A percentile compares a stretch with the other conserved stretches of the same genome.
Conservation (phyloP, 2,329 filamentous ascomycete genomes). For the Shiraia bambusicola region DNA sequence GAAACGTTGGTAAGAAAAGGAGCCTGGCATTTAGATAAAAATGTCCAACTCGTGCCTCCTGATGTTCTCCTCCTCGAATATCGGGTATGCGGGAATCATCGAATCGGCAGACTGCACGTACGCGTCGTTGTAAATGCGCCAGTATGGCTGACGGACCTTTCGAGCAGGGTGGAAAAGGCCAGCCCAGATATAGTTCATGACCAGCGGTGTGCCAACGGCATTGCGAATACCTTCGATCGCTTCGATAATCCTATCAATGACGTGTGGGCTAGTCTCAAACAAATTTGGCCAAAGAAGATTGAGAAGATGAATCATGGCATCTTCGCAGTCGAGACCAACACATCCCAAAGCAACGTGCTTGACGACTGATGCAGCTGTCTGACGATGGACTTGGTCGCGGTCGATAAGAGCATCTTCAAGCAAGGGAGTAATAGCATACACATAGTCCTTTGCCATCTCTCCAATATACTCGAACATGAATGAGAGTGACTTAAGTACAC, state of each 20-base stretch:
- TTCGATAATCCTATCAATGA: slow-evolving; percentile 96
- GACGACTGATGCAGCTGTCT: slow-evolving; percentile 93
- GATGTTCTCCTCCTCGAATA: slow-evolving; percentile 76
- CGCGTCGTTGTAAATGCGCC: slow-evolving; percentile 94
- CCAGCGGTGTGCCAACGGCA: slow-evolving; percentile 85
- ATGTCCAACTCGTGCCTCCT: slow-evolving; percentile 80
- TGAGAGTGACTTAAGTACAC: slow-evolving; percentile 92
- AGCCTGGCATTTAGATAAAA: slow-evolving; percentile 61
- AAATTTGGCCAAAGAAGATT: slow-evolving; percentile 96
- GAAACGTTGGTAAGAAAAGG: background rate
- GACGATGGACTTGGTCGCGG: slow-evolving; percentile 94
- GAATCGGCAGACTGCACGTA: slow-evolving; percentile 92
- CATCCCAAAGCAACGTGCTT: slow-evolving; percentile 97
- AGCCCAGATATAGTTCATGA: slow-evolving; percentile 98
- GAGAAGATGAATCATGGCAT: slow-evolving; percentile 96
- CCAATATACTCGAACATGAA: slow-evolving; percentile 99
- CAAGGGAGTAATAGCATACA: slow-evolving; percentile 94
- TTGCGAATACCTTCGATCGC: slow-evolving; percentile 95
- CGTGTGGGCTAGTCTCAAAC: slow-evolving; percentile 96
- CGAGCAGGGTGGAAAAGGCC: slow-evolving; percentile 95
- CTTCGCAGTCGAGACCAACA: slow-evolving; percentile 95
- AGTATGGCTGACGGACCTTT: slow-evolving; percentile 93
- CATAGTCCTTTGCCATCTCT: slow-evolving; percentile 99
- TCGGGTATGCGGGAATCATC: slow-evolving; percentile 95
- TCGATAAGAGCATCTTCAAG: slow-evolving; percentile 97